These are phyloP conservation scores for Tolypocladium nubicola DNA, from an alignment of 2,329 filamentous ascomycete genomes.

Conservation along the genomic window DNA sequence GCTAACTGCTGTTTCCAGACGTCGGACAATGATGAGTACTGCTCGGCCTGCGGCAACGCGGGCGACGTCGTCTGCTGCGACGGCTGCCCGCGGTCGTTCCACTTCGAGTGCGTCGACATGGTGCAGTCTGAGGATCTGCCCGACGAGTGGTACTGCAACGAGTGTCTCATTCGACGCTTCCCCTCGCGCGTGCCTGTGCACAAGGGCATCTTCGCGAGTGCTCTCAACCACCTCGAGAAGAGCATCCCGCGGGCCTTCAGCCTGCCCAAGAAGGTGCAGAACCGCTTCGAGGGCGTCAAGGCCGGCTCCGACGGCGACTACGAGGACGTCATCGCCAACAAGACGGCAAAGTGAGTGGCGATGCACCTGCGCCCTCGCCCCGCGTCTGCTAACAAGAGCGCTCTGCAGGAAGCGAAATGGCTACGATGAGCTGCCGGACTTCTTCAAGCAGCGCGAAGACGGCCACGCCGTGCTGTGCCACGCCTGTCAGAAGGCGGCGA, in stretches of 20 bases:
- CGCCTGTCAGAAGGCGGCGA: slow-evolving; percentile 57
- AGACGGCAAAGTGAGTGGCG: slow-evolving; percentile 52
- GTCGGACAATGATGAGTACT: slow-evolving; percentile 78
- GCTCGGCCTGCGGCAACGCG: slow-evolving; percentile 72
- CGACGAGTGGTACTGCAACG: slow-evolving; percentile 79
- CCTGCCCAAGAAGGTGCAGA: slow-evolving; percentile 60
- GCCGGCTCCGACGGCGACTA: slow-evolving; percentile 73
- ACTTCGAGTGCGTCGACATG: slow-evolving; percentile 80
- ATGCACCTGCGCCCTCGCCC: background rate
- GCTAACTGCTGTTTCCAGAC: slow-evolving; percentile 22
- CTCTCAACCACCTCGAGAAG: slow-evolving; percentile 55
- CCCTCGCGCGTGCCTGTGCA: slow-evolving; percentile 34
- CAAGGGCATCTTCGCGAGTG: slow-evolving; percentile 47
- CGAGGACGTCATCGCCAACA: slow-evolving; percentile 51
- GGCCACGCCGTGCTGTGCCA: slow-evolving; percentile 70
- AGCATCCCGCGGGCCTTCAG: slow-evolving; percentile 63
- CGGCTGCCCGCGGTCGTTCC: slow-evolving; percentile 80
- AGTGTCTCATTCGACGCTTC: slow-evolving; percentile 45
- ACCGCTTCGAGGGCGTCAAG: slow-evolving; percentile 69
- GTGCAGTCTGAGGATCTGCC: slow-evolving; percentile 57
- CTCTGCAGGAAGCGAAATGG: slow-evolving; percentile 36
- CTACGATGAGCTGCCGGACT: slow-evolving; percentile 54
- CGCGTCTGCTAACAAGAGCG: background rate
- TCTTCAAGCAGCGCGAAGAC: slow-evolving; percentile 62
- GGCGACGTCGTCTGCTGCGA: slow-evolving; percentile 90